A percentile compares a stretch with the other conserved stretches of the same genome.
phyloP scores from a whole-genome alignment of 2,329 filamentous ascomycete species.

The Colletotrichum filicis region DNA sequence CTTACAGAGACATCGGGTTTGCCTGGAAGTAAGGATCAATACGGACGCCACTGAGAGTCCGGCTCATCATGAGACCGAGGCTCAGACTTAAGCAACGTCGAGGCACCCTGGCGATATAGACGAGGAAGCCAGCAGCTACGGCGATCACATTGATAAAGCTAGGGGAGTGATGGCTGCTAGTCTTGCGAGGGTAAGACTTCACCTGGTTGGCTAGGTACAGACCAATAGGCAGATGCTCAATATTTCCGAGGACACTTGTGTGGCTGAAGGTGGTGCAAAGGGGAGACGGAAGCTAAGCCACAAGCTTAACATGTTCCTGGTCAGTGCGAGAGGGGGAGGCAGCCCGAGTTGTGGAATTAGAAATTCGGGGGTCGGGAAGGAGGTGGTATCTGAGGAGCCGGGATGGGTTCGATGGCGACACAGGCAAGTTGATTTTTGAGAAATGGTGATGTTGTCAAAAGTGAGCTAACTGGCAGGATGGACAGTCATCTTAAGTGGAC shows the following conservation, averaged over 20 bases:
- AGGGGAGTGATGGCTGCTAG: background rate
- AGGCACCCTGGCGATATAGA: background rate
- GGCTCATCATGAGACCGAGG: background rate
- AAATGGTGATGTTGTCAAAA: background rate
- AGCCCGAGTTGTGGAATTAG: background rate
- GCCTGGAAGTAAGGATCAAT: background rate
- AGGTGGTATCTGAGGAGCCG: background rate
- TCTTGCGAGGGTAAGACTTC: background rate
- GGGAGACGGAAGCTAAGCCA: background rate
- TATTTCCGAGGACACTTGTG: background rate
- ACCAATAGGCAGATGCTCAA: background rate
- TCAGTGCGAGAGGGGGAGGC: background rate
- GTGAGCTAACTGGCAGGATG: background rate
- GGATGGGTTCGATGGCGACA: background rate
- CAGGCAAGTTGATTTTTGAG: background rate
- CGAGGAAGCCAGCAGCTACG: background rate
- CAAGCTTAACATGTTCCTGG: background rate
- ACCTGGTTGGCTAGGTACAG: too few relatives aligned
- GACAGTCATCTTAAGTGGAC: background rate
- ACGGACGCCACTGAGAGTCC: background rate
- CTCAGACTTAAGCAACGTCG: background rate
- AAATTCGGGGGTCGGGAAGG: background rate
- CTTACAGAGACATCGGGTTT: background rate
- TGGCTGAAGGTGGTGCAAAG: background rate
- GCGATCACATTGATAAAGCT: background rate